phyloP scores from a whole-genome alignment of 2,329 filamentous ascomycete genomes.

The Fusarium pininemorale region DNA sequence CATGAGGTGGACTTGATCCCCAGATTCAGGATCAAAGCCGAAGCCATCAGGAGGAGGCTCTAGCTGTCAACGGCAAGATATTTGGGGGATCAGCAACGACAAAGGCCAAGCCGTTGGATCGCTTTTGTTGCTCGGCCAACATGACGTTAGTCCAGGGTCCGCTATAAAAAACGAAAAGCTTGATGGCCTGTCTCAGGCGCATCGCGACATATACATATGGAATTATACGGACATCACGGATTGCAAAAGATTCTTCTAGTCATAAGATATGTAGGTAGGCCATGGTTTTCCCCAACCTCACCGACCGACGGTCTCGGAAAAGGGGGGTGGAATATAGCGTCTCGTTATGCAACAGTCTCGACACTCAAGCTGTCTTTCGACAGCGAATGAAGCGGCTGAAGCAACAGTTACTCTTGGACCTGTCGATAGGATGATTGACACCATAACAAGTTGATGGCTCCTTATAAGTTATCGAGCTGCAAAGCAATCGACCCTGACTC shows the following conservation, averaged over 20 bases:
- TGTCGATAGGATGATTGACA: conserved; percentile 95
- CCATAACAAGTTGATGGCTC: conserved; percentile 79
- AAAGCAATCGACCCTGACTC: conserved; percentile 77
- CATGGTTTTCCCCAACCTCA: conserved; percentile 96
- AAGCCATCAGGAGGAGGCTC: neutral
- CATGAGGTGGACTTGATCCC: conserved; percentile 7
- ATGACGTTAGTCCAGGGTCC: neutral
- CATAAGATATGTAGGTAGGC: conserved; percentile 67
- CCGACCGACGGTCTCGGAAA: conserved; percentile 87
- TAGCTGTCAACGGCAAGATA: neutral
- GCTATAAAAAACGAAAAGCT: neutral
- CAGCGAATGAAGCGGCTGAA: conserved; percentile 73
- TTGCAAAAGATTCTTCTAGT: neutral
- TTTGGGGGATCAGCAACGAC: neutral
- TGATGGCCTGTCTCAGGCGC: neutral
- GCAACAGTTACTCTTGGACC: conserved; percentile 82
- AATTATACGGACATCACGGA: neutral
- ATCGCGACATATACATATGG: neutral
- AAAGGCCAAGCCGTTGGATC: neutral
- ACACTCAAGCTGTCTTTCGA: conserved; percentile 70
- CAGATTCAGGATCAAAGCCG: conserved; percentile 9
- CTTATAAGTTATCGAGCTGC: conserved; percentile 84
- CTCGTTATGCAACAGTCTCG: conserved; percentile 65
- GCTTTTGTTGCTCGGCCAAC: neutral
- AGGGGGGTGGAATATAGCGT: conserved; percentile 90